Percentiles rank a stretch among this genome's conserved stretches.
Evolutionary conservation across 2,329 filamentous ascomycete species (phyloP).

Genomic region (Claviceps digitariae): DNA sequence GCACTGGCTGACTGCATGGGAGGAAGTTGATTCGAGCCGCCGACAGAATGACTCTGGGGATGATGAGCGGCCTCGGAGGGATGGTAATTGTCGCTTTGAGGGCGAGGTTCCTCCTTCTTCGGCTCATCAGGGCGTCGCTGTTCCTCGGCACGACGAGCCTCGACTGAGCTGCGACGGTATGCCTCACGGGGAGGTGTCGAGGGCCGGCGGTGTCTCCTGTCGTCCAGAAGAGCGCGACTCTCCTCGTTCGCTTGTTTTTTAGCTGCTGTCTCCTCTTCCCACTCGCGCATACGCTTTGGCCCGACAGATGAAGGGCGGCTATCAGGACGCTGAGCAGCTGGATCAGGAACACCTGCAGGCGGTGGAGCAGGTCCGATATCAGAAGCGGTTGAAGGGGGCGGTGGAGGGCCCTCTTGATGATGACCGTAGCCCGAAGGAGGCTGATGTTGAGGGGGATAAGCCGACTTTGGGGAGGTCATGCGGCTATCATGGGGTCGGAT

Average conservation of each 20-base stretch:
- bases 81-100: conserved; percentile 68
- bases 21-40: conserved; percentile 39
- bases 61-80: conserved; percentile 89
- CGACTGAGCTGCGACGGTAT: conserved; percentile 67
- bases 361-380: conserved; percentile 36
- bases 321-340: conserved; percentile 47
- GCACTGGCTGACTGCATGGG: conserved; percentile 49
- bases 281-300: conserved; percentile 78
- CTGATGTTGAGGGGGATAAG: conserved; percentile 68
- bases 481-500: conserved; percentile 72
- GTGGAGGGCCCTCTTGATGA: conserved; percentile 43
- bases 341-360: conserved; percentile 40
- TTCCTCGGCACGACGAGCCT: conserved; percentile 52
- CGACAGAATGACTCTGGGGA: conserved; percentile 39
- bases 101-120: conserved; percentile 49
- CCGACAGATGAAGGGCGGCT: conserved; percentile 68
- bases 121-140: conserved; percentile 45
- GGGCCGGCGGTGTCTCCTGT: conserved; percentile 64
- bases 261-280: conserved; percentile 67
- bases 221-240: conserved; percentile 72
- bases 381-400: conserved; percentile 44
- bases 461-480: conserved; percentile 81
- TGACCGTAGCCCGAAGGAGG: conserved; percentile 42
- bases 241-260: conserved; percentile 90
- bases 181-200: conserved; percentile 58